Evolutionary conservation across 768 basidiomycete species (phyloP), one percentile per base, ranked within the genome.

Genomic region (Lactarius pseudohatsudake): DNA sequence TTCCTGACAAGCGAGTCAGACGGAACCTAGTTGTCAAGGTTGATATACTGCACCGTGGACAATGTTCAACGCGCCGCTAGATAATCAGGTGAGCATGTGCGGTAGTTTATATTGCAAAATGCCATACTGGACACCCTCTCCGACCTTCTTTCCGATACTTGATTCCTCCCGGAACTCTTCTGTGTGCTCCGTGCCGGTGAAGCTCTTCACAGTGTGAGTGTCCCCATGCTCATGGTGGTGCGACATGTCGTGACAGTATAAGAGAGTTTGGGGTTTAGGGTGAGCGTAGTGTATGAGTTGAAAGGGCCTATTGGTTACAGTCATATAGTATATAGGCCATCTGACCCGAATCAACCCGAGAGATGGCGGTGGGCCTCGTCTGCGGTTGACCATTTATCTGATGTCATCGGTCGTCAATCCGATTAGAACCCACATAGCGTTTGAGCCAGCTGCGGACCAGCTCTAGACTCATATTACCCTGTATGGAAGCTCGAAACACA

Each of bases 71-170:
- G 41, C 61, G 26, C 61, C 57, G 18, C 66, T 67, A 11, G 16
- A 26, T 5, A 32, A n/a, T 10, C 13, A 26, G 11, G 22, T 59
- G 20, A 63, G 53, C 32, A 47, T 34, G 4, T 28, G 15, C 9
- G 2, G 4, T n/a, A 30, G 20, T 20, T 8, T 36, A 40, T 8
- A 3, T 8, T 11, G 11, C 15, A 28, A 40, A 13, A 47, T 40
- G 43, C 54, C 66, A 53, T 61, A 67, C 66, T n/a, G n/a, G 38
- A 67, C 34, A 40, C 58, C 62, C 26, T 38, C 40, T 56, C 43
- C 62, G 28, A 67, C n/a, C 26, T 50, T 64, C 13, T 36, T 9
- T n/a, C 66, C 47, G 34, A 56, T 4, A 34, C 66, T 55, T 32
- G 22, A 22, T 9, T 38, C 62, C 3, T 53, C 43, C 16, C 38